A percentile compares a stretch with the other conserved stretches of the same genome.
These are phyloP conservation scores for Cytospora piceae DNA, from an alignment of 2,329 filamentous ascomycete species.

Conservation along the genomic window DNA sequence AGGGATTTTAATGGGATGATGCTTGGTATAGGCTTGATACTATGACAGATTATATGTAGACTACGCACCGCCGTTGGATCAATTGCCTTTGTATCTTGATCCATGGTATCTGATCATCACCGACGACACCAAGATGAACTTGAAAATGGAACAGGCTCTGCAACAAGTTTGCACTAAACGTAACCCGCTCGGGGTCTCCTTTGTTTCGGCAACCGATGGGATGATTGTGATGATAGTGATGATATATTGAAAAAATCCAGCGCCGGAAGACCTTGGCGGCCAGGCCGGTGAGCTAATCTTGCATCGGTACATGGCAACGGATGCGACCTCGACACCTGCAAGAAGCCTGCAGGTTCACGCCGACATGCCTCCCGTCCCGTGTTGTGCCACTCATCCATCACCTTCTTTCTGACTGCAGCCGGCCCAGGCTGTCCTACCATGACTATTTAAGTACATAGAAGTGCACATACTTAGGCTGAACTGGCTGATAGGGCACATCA, in stretches of 20 bases:
- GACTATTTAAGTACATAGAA: background rate
- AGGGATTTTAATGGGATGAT: conserved; percentile 16
- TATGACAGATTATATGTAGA: background rate
- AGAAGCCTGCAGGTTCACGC: background rate
- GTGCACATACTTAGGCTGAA: background rate
- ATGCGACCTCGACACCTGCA: conserved; percentile 17
- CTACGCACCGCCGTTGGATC: background rate
- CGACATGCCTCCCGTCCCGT: background rate
- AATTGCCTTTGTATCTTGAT: background rate
- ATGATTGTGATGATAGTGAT: too few relatives aligned
- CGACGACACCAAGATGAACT: background rate
- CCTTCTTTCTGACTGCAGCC: conserved; percentile 7
- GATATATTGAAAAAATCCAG: background rate
- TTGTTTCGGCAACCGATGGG: background rate
- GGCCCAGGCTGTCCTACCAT: too few relatives aligned
- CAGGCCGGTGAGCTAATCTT: conserved; percentile 13
- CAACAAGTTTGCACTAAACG: background rate
- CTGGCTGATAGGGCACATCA: too few relatives aligned
- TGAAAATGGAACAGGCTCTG: background rate
- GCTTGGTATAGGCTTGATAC: background rate
- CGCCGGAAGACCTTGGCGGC: conserved; percentile 6
- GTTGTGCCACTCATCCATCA: too few relatives aligned
- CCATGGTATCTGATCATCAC: background rate
- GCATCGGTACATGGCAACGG: conserved; percentile 9
- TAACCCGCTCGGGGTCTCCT: background rate